These are phyloP conservation scores for Smittium mucronatum DNA, from an alignment of 371 early-diverging fungal genomes.

Conservation along the genomic window DNA sequence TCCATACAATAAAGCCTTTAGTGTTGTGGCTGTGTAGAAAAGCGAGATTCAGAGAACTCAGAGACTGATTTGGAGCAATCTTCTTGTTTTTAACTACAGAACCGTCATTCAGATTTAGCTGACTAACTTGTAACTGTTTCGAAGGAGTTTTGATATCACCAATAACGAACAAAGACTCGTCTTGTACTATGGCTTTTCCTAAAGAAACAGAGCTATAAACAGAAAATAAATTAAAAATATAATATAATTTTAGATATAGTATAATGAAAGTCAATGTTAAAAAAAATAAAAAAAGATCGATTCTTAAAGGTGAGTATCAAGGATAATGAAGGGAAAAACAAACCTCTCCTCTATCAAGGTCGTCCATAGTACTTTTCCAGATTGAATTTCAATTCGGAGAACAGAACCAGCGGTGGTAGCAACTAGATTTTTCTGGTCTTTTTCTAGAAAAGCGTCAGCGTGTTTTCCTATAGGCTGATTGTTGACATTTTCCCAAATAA, in stretches of 20 bases:
- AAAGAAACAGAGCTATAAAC: neutral
- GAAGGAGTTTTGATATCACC: neutral
- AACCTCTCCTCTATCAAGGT: too few relatives aligned
- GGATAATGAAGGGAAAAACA: too few relatives aligned
- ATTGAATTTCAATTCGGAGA: neutral
- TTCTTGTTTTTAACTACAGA: constrained; percentile 13
- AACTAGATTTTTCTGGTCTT: neutral
- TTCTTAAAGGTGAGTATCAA: too few relatives aligned
- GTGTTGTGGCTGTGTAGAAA: constrained; percentile 10
- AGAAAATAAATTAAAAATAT: too few relatives aligned
- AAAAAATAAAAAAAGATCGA: too few relatives aligned
- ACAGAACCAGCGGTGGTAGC: neutral
- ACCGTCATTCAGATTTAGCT: neutral
- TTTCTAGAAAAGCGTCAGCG: neutral
- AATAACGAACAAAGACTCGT: neutral
- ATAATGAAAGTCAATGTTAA: too few relatives aligned
- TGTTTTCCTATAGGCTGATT: neutral
- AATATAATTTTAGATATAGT: too few relatives aligned
- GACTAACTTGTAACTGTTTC: neutral
- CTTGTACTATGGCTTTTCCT: neutral
- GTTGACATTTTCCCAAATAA: neutral
- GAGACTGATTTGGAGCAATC: constrained; percentile 14
- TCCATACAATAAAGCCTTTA: constrained; percentile 26
- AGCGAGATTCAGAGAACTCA: constrained; percentile 17
- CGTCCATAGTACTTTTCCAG: neutral